These are phyloP conservation scores for Parascedosporium putredinis DNA, from an alignment of 2,329 filamentous ascomycete genomes.

Conservation along the genomic window DNA sequence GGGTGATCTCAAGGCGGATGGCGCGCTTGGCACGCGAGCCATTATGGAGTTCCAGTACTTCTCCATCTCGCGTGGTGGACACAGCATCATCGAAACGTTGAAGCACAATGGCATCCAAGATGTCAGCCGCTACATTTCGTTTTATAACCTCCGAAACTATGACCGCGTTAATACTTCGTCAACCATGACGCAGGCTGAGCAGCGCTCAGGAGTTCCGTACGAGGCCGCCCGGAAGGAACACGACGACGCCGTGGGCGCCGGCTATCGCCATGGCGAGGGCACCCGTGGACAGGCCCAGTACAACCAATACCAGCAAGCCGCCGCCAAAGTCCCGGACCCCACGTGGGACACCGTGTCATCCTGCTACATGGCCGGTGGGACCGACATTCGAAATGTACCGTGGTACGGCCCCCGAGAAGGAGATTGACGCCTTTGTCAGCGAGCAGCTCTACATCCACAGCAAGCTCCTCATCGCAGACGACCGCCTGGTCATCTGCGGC, in stretches of 20 bases:
- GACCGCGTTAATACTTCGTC: conserved; percentile 67
- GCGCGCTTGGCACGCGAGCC: conserved; percentile 64
- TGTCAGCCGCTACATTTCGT: conserved; percentile 63
- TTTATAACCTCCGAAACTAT: conserved; percentile 78
- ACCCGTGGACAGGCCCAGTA: conserved; percentile 37
- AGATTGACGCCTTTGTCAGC: conserved; percentile 50
- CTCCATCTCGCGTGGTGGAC: conserved; percentile 65
- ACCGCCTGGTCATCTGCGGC: conserved; percentile 71
- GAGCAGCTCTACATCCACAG: conserved; percentile 55
- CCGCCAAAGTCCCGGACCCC: conserved; percentile 39
- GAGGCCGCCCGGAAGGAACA: conserved; percentile 54
- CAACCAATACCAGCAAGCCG: conserved; percentile 62
- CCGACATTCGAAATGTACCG: conserved; percentile 50
- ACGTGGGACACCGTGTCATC: conserved; percentile 68
- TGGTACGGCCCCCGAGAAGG: conserved; percentile 46
- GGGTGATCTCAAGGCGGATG: conserved; percentile 64
- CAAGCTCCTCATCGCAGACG: conserved; percentile 72
- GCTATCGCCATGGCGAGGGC: conserved; percentile 25
- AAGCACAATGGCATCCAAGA: conserved; percentile 57
- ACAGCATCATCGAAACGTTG: conserved; percentile 67
- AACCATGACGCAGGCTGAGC: conserved; percentile 50
- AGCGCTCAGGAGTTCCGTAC: conserved; percentile 55
- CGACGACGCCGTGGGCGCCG: conserved; percentile 44
- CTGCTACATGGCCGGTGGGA: conserved; percentile 74
- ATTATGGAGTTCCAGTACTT: conserved; percentile 86